A percentile compares a stretch with the other conserved stretches of the same genome.
phyloP scores from a whole-genome alignment of 208 protist genomes.

The Leishmania amazonensis region DNA sequence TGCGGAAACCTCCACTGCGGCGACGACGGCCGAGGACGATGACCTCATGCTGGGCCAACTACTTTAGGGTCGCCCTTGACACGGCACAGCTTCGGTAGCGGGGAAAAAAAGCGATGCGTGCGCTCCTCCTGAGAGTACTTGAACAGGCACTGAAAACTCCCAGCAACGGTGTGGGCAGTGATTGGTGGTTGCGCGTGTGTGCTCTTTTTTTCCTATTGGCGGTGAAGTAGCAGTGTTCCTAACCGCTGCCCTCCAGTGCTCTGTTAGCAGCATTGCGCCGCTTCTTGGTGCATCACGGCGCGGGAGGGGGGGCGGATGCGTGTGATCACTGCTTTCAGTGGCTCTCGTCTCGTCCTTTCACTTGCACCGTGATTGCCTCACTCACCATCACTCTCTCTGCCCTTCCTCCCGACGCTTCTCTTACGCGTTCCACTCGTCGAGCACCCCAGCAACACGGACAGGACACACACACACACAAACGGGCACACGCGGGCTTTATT shows the following conservation, averaged over 20 bases:
- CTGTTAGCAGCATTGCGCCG: not conserved
- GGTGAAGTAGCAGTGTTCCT: not conserved
- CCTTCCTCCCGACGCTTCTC: not conserved
- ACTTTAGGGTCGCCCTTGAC: not conserved
- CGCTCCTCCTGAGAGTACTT: not conserved
- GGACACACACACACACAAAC: no score
- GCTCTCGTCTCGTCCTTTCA: not conserved
- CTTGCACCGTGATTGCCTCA: not conserved
- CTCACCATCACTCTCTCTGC: not conserved
- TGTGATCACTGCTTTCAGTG: not conserved
- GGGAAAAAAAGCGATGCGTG: not conserved
- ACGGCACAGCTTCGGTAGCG: no score
- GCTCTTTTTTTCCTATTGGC: not conserved
- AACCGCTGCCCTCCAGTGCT: not conserved
- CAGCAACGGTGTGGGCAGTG: not conserved
- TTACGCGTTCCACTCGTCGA: not conserved
- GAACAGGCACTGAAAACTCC: not conserved
- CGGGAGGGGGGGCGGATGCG: not conserved
- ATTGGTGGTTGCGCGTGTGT: not conserved
- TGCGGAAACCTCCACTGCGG: not conserved
- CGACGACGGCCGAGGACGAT: not conserved
- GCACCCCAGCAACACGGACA: not conserved
- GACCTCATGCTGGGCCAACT: slow-evolving; percentile 23
- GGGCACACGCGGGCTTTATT: not conserved
- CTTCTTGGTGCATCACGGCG: not conserved